phyloP scores from a whole-genome alignment of 345 rosid species.

The Mangifera indica region DNA sequence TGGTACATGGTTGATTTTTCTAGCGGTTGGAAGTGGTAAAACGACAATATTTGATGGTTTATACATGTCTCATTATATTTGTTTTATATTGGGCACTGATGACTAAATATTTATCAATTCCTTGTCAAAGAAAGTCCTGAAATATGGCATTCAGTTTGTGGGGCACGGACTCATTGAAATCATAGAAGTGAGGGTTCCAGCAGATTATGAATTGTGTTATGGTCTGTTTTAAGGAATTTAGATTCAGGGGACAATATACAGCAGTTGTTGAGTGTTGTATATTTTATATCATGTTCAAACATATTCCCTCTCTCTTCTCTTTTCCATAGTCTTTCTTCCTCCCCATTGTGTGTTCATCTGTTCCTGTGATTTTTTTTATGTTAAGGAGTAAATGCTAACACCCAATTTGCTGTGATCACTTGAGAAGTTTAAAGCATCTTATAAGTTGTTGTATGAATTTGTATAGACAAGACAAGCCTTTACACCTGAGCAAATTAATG shows the following conservation, averaged over 20 bases:
- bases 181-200: not conserved
- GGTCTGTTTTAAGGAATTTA: not conserved
- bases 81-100: not conserved
- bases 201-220: not conserved
- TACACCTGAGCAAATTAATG: constrained; percentile 81
- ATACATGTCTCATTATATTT: not conserved
- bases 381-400: not conserved
- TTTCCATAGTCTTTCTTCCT: not conserved
- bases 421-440: constrained; percentile 1
- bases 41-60: not conserved
- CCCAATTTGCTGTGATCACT: not conserved
- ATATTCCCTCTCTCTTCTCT: not conserved
- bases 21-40: not conserved
- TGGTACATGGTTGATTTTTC: not conserved
- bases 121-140: not conserved
- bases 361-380: not conserved
- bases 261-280: not conserved
- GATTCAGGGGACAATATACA: not conserved
- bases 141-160: not conserved
- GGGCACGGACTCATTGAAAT: not conserved
- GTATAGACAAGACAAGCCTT: constrained; percentile 67
- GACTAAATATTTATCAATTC: not conserved
- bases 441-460: not conserved
- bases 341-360: not conserved
- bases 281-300: not conserved